phyloP scores from a whole-genome alignment of 2,329 filamentous ascomycete species.

The Talaromyces albobiverticillius region DNA sequence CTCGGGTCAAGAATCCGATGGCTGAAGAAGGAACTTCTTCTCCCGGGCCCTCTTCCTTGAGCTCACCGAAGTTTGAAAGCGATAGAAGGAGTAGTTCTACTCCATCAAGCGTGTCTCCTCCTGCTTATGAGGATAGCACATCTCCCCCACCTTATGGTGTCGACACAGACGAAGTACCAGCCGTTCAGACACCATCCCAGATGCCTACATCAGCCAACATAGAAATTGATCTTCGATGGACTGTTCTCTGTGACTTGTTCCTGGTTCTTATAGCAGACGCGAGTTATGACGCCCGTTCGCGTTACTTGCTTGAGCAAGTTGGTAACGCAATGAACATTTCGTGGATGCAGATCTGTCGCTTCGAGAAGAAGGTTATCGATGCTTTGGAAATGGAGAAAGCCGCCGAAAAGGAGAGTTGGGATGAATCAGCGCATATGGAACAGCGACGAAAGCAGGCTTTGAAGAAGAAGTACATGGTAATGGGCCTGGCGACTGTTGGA shows the following conservation, averaged over 20 bases:
- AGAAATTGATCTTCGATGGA: constrained; percentile 96
- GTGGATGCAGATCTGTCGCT: constrained; percentile 92
- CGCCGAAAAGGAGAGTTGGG: constrained; percentile 94
- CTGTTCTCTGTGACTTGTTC: constrained; percentile 92
- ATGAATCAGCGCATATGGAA: constrained; percentile 93
- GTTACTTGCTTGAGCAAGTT: constrained; percentile 78
- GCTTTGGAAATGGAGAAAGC: constrained; percentile 96
- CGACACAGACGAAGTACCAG: constrained; percentile 68
- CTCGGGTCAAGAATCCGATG: constrained; percentile 89
- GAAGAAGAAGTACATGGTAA: constrained; percentile 84
- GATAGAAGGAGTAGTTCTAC: constrained; percentile 30
- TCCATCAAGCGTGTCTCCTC: constrained; percentile 32
- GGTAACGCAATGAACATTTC: constrained; percentile 75
- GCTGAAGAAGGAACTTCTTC: constrained; percentile 49
- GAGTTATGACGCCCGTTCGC: constrained; percentile 84
- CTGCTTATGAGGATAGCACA: constrained; percentile 51
- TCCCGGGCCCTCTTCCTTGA: constrained; percentile 36
- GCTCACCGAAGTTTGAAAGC: constrained; percentile 25
- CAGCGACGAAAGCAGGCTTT: constrained; percentile 74
- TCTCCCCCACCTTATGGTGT: constrained; percentile 51
- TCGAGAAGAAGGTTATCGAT: constrained; percentile 96
- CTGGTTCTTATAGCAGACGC: constrained; percentile 95
- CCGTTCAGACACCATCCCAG: constrained; percentile 78
- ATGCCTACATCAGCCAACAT: constrained; percentile 78
- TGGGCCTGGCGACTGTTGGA: constrained; percentile 94